Conservation (phyloP, 164 flowering plant species). For the Pachysandra terminalis region DNA sequence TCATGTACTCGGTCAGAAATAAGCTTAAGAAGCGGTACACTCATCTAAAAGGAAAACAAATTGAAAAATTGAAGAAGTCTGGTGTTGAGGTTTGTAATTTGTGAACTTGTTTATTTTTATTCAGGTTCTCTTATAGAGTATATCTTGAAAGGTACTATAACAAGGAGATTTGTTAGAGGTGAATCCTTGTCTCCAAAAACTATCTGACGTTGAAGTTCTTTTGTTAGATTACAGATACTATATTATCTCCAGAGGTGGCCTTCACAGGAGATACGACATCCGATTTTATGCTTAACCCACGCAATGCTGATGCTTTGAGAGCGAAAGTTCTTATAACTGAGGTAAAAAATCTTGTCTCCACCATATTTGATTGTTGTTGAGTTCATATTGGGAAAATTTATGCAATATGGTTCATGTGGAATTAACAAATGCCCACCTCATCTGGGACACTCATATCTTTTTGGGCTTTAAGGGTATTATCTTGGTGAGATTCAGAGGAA, state of each 20-base stretch:
- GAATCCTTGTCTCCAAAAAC: background rate
- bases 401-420: background rate
- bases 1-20: slow-evolving; percentile 72
- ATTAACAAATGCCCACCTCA: background rate
- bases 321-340: slow-evolving; percentile 95
- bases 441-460: background rate
- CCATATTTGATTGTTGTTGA: background rate
- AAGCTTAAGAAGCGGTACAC: slow-evolving; percentile 82
- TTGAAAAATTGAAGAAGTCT: slow-evolving; percentile 86
- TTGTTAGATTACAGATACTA: slow-evolving; percentile 76
- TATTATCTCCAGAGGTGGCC: slow-evolving; percentile 93
- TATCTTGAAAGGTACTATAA: slow-evolving; percentile 1
- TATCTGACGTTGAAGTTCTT: slow-evolving; percentile 16
- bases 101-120: background rate
- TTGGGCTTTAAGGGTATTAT: background rate
- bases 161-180: background rate
- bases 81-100: slow-evolving; percentile 74
- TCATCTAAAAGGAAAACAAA: slow-evolving; percentile 82
- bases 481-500: background rate
- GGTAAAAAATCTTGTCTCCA: slow-evolving; percentile 36
- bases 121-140: background rate
- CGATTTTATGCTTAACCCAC: slow-evolving; percentile 83
- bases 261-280: slow-evolving; percentile 95
- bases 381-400: background rate
- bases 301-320: slow-evolving; percentile 90